Percentiles rank a stretch among this genome's conserved stretches.
These are phyloP conservation scores for Penicillium paradoxum DNA, from an alignment of 495 filamentous ascomycete species.

Conservation along the genomic window DNA sequence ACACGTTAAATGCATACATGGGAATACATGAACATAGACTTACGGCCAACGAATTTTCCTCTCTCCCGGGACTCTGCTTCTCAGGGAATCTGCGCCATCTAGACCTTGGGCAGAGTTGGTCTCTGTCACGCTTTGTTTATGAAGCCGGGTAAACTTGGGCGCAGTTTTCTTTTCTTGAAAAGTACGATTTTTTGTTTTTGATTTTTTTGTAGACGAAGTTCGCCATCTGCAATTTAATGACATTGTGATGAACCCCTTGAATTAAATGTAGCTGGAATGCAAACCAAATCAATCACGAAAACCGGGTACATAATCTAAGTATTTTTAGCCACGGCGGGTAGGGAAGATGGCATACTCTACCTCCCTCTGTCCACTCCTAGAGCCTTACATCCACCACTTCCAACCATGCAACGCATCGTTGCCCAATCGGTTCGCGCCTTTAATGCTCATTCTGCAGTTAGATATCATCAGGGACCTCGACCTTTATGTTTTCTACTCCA, in stretches of 20 bases:
- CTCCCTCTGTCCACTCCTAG: background rate
- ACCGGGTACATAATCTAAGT: too few species aligned
- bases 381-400: background rate
- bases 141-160: conserved; percentile 28
- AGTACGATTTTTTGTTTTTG: conserved; percentile 27
- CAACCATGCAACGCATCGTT: conserved; percentile 15
- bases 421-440: conserved; percentile 8
- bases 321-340: too few species aligned
- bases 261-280: background rate
- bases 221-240: conserved; percentile 39
- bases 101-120: conserved; percentile 24
- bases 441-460: background rate
- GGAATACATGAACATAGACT: conserved; percentile 15
- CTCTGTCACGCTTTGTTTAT: conserved; percentile 24
- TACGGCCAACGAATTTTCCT: conserved; percentile 18
- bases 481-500: background rate
- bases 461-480: background rate
- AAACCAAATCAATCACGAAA: too few species aligned
- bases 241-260: conserved; percentile 26
- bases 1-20: conserved; percentile 60
- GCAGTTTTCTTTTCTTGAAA: conserved; percentile 32
- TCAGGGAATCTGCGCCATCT: conserved; percentile 19
- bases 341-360: background rate
- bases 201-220: conserved; percentile 31
- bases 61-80: conserved; percentile 12